phyloP scores from a whole-genome alignment of 345 rosid genomes.

The Triadica sebifera region DNA sequence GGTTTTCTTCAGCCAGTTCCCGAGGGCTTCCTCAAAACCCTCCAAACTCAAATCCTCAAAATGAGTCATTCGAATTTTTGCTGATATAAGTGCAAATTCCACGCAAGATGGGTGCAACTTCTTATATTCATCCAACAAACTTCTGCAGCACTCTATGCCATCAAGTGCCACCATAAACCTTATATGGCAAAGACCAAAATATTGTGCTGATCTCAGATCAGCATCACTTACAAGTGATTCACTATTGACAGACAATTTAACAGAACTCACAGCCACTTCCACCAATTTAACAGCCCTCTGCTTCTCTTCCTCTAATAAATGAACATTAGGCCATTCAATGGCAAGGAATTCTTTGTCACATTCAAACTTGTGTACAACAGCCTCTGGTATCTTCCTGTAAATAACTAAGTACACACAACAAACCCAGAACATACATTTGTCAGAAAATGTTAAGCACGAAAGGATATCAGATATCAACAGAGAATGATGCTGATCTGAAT shows the following conservation, averaged over 20 bases:
- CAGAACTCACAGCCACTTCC: constrained; percentile 45
- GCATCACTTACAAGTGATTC: constrained; percentile 28
- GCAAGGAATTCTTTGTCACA: constrained; percentile 63
- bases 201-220: constrained; percentile 41
- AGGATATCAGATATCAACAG: constrained; percentile 71
- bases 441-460: constrained; percentile 81
- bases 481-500: constrained; percentile 59
- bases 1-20: constrained; percentile 58
- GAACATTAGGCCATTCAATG: constrained; percentile 74
- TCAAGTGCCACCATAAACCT: constrained; percentile 57
- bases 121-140: constrained; percentile 51
- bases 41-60: constrained; percentile 30
- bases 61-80: constrained; percentile 46
- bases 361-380: constrained; percentile 66
- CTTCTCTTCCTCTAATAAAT: constrained; percentile 50
- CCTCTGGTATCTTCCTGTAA: constrained; percentile 95
- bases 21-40: constrained; percentile 68
- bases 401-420: constrained; percentile 94
- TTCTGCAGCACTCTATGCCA: constrained; percentile 43
- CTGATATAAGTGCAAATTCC: constrained; percentile 58
- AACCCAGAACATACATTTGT: constrained; percentile 96
- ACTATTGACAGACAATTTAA: constrained; percentile 27
- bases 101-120: constrained; percentile 60
- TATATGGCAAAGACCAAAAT: constrained; percentile 58
- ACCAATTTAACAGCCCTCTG: constrained; percentile 48